phyloP scores from a whole-genome alignment of 208 protist species.

The Endotrypanum monterogeii region DNA sequence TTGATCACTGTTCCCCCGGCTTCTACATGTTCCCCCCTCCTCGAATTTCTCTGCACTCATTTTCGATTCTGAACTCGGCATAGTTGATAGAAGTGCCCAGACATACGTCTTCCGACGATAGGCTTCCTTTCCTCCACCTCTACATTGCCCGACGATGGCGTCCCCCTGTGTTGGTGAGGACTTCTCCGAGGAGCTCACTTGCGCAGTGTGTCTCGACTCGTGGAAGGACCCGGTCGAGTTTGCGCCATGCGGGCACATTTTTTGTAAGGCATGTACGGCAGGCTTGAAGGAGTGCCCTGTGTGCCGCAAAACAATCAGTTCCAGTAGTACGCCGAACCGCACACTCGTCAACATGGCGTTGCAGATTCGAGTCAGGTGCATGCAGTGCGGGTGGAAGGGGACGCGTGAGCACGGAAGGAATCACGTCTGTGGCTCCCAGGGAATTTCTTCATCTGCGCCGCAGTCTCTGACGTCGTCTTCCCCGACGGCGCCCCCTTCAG shows the following conservation, averaged over 20 bases:
- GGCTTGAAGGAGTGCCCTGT: slow-evolving; percentile 53
- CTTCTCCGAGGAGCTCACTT: slow-evolving; percentile 74
- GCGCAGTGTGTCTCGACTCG: slow-evolving; percentile 73
- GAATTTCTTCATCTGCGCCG: no score
- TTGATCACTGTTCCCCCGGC: background rate
- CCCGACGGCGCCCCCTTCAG: background rate
- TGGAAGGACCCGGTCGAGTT: slow-evolving; percentile 69
- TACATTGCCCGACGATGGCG: slow-evolving; percentile 15
- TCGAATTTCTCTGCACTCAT: background rate
- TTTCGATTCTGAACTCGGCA: background rate
- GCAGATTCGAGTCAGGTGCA: slow-evolving; percentile 55
- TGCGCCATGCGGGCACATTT: slow-evolving; percentile 54
- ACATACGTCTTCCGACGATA: no score
- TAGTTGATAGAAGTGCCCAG: no score
- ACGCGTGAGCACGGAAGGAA: slow-evolving; percentile 44
- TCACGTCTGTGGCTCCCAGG: slow-evolving; percentile 29
- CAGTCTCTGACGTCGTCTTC: background rate
- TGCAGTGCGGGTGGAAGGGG: slow-evolving; percentile 64
- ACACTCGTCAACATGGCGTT: slow-evolving; percentile 73
- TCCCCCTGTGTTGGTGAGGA: slow-evolving; percentile 43
- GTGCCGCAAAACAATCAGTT: slow-evolving; percentile 47
- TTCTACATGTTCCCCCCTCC: background rate
- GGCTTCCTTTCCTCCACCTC: no score
- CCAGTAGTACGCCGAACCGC: slow-evolving; percentile 51
- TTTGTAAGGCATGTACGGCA: slow-evolving; percentile 55